Evolutionary conservation across 2,329 filamentous ascomycete species (phyloP), one percentile per base, ranked within the genome.

Genomic region (Ophiocordyceps polyrhachis-furcata): DNA sequence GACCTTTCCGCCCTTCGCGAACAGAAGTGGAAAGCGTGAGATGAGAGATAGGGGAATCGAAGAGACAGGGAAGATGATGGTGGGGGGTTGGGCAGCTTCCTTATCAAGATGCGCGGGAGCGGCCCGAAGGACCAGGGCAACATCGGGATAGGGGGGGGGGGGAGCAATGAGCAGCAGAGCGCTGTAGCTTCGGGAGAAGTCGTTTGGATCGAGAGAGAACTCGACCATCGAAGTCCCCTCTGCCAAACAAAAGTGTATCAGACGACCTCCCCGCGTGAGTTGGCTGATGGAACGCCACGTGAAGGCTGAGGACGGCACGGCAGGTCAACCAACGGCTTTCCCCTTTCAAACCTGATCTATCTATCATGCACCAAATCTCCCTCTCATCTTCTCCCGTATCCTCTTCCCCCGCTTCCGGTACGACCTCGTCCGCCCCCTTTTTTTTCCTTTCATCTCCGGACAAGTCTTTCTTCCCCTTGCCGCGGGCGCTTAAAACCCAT

Each of bases 21-120:
- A 38, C 35, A 38, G 31, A 3, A 14, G 31, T 32, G 11, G 31
- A n/a, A 32, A 13, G 12, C 4, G 31, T 7, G 31, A 32, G 31
- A 38, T 38, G 35, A 32, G 40, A 40, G 25, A 40, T 49, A 31
- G 37, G 45, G 47, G 43, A 45, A 45, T 47, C 48, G 47, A 48
- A 41, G 43, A 49, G 38, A 43, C 21, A 44, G 5, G n/a, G 14
- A 37, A 11, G 5, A 20, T 21, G 17, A 12, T 12, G 29, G 28
- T n/a, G n/a, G n/a, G 31, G 32, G 32, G 32, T 35, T 37, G 42
- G 32, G 28, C 35, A 43, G 44, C 44, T 43, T 43, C 42, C 42
- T n/a, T n/a, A 28, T 46, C 9, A 19, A 37, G 44, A 37, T 29
- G 14, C 25, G 19, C n/a, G 25, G n/a, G n/a, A 43, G 41, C 19